These are phyloP conservation scores for Eudorina sp. DNA, from an alignment of 139 green algal species.

Conservation along the genomic window DNA sequence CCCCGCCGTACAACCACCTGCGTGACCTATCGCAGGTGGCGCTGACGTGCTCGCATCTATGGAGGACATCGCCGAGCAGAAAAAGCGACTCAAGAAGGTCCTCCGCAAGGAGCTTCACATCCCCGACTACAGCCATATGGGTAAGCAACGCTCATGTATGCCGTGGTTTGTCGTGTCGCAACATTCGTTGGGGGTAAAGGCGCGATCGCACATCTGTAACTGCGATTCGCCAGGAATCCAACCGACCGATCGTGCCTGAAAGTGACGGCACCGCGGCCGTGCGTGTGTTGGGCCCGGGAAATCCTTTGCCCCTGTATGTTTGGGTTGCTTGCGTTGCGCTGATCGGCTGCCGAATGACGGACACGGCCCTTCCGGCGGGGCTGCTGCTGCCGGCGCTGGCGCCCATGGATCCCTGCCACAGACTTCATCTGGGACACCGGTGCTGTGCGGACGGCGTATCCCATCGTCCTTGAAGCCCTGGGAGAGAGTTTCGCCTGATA, in stretches of 20 bases:
- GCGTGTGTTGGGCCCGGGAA: too few relatives aligned
- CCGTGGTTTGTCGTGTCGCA: too few relatives aligned
- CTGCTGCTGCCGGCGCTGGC: neutral
- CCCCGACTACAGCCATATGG: constrained; percentile 50
- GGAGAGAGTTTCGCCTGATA: neutral
- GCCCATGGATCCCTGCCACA: neutral
- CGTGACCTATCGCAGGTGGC: neutral
- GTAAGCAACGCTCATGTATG: too few relatives aligned
- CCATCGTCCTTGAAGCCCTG: constrained; percentile 10
- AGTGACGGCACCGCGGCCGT: too few relatives aligned
- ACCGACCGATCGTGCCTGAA: too few relatives aligned
- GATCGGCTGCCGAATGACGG: too few relatives aligned
- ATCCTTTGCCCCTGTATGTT: too few relatives aligned
- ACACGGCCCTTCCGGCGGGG: too few relatives aligned
- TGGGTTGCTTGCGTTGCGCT: too few relatives aligned
- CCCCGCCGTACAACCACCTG: neutral
- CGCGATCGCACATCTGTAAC: too few relatives aligned
- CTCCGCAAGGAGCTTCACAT: constrained; percentile 18
- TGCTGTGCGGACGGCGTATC: neutral
- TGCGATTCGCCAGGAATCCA: too few relatives aligned
- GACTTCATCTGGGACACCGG: constrained; percentile 43
- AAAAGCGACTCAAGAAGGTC: neutral
- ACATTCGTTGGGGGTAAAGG: too few relatives aligned
- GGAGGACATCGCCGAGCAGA: constrained; percentile 15
- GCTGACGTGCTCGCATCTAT: constrained; percentile 48